These are phyloP conservation scores for Huntiella omanensis DNA, from an alignment of 2,329 filamentous ascomycete species.

Conservation along the genomic window DNA sequence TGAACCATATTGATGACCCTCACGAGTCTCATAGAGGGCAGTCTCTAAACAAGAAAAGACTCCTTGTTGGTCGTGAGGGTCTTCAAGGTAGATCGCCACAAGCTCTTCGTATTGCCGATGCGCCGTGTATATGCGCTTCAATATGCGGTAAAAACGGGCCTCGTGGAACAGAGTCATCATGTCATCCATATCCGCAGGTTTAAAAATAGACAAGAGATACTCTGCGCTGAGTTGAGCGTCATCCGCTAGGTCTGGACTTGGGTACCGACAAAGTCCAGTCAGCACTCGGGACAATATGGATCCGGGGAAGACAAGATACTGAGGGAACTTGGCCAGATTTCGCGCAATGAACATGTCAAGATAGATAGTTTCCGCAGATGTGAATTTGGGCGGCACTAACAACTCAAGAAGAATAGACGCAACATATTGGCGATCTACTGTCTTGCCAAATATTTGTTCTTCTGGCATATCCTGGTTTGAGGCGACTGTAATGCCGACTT, in stretches of 20 bases:
- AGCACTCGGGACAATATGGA: constrained; percentile 69
- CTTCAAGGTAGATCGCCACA: constrained; percentile 67
- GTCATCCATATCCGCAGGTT: constrained; percentile 60
- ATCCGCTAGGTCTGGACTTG: constrained; percentile 60
- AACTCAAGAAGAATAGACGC: constrained; percentile 80
- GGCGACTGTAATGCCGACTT: constrained; percentile 30
- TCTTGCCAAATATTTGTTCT: constrained; percentile 48
- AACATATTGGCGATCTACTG: constrained; percentile 79
- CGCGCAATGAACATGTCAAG: constrained; percentile 97
- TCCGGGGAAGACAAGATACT: constrained; percentile 81
- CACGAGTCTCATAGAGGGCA: constrained; percentile 38
- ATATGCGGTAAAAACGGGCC: constrained; percentile 73
- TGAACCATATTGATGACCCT: constrained; percentile 37
- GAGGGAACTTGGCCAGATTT: constrained; percentile 89
- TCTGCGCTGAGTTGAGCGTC: constrained; percentile 96
- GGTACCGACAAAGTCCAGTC: constrained; percentile 66
- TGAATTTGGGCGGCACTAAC: constrained; percentile 63
- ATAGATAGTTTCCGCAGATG: constrained; percentile 69
- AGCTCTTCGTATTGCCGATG: constrained; percentile 67
- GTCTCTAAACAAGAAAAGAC: constrained; percentile 56
- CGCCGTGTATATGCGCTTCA: constrained; percentile 70
- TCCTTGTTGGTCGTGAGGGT: constrained; percentile 52
- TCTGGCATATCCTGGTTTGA: constrained; percentile 32
- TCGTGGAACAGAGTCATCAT: constrained; percentile 61
- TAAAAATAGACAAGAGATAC: constrained; percentile 84